Evolutionary conservation across 768 basidiomycete genomes (phyloP), one percentile per base, ranked within the genome.

Genomic region (Galerina marginata): DNA sequence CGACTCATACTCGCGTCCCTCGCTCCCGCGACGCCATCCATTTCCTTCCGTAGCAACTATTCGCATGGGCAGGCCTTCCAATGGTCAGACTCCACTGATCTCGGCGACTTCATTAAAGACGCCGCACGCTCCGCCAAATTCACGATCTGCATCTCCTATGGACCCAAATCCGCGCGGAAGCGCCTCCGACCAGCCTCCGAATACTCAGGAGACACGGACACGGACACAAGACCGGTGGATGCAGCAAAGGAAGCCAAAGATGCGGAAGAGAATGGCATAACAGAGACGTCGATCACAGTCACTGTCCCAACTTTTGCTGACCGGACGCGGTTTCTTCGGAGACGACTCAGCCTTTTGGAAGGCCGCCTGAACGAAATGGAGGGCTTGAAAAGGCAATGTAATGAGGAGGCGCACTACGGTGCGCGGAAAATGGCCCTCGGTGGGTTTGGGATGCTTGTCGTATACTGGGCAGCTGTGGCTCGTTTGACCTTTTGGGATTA

Each of bases 41-140:
- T 86, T 20, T 80, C 83, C 26, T 86, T 85, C 67, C 76, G 77
- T 16, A 81, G 80, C 65, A 66, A 66, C 0, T 75, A 79, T n/a
- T 47, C 69, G 0, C 45, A 56, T 2, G 65, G 74, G 44, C 53
- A n/a, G 16, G 68, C 74, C n/a, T 78, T 83, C 26, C 78, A 85
- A 56, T 90, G 88, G 88, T 80, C 81, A 7, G 83, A 86, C 53
- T 83, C 83, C 2, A 90, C 86, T 0, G 87, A 87, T 71, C 72
- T 89, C 12, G 83, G 83, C 12, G 86, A 89, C 71, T 90, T 90
- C 68, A 82, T 90, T 57, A 80, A 83, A 47, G 83, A 87, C 67
- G 83, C 84, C 7, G 86, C 86, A 6, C 78, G 82, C 23, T 73
- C 81, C 29, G 77, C 81, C 25, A 71, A 81, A 58, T 89, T 90